Conservation (phyloP, 2,329 filamentous ascomycete species). For the Exutisphaerella laricina region DNA sequence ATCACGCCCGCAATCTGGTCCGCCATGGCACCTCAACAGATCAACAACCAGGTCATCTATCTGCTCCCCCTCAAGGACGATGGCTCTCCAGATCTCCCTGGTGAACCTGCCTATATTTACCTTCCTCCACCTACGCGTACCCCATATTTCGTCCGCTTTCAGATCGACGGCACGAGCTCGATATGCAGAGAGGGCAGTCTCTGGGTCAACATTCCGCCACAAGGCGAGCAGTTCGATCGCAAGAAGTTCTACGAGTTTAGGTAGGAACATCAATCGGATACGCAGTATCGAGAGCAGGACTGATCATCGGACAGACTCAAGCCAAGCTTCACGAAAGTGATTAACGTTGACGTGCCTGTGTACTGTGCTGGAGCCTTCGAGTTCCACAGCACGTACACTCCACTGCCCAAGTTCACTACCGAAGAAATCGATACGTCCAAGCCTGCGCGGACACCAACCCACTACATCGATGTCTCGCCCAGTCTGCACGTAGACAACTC, state of each 20-base stretch:
- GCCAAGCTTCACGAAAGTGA: conserved; percentile 86
- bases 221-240: conserved; percentile 69
- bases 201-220: conserved; percentile 90
- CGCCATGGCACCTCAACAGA: conserved; percentile 35
- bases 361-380: conserved; percentile 79
- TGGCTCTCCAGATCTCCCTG: conserved; percentile 82
- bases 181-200: conserved; percentile 91
- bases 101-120: conserved; percentile 73
- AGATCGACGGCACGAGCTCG: conserved; percentile 89
- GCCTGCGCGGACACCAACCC: conserved; percentile 59
- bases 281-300: background rate
- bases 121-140: conserved; percentile 71
- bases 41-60: conserved; percentile 55
- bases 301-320: conserved; percentile 57
- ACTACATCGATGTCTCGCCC: conserved; percentile 93
- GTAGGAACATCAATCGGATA: conserved; percentile 48
- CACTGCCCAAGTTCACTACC: conserved; percentile 71
- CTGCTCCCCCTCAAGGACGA: conserved; percentile 86
- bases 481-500: conserved; percentile 67
- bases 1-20: background rate
- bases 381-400: conserved; percentile 89
- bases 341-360: conserved; percentile 85
- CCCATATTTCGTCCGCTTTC: conserved; percentile 73
- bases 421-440: conserved; percentile 45
- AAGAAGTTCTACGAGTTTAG: conserved; percentile 80